phyloP scores from a whole-genome alignment of 208 protist genomes.

The Crithidia expoeki region DNA sequence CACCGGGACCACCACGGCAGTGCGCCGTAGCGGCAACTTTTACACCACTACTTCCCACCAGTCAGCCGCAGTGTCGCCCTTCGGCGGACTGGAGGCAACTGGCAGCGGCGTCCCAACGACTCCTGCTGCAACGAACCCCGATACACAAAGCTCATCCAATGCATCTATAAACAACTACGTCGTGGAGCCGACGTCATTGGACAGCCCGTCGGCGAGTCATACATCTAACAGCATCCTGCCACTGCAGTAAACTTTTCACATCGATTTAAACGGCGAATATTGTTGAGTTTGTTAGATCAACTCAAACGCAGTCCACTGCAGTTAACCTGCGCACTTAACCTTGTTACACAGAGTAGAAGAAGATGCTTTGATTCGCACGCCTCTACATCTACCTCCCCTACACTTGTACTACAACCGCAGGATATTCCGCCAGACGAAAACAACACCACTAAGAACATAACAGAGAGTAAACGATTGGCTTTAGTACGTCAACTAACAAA shows the following conservation, averaged over 20 bases:
- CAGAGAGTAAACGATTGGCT: no score
- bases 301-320: no score
- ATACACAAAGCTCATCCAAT: not conserved
- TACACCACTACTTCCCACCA: constrained; percentile 1
- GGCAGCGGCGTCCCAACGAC: not conserved
- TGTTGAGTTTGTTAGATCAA: no score
- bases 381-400: no score
- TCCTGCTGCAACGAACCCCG: not conserved
- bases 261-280: no score
- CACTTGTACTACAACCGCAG: no score
- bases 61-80: not conserved
- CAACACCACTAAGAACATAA: no score
- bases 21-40: constrained; percentile 7
- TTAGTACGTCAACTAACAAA: no score
- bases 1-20: not conserved
- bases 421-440: no score
- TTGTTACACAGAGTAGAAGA: no score
- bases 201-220: not conserved
- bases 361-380: no score
- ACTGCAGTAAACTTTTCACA: not conserved
- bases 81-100: not conserved
- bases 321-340: no score
- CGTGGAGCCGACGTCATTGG: not conserved
- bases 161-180: not conserved
- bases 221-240: not conserved